Evolutionary conservation across 2,329 filamentous ascomycete species (phyloP), one percentile per base, ranked within the genome.

Genomic region (Lasiodiplodia sp.): DNA sequence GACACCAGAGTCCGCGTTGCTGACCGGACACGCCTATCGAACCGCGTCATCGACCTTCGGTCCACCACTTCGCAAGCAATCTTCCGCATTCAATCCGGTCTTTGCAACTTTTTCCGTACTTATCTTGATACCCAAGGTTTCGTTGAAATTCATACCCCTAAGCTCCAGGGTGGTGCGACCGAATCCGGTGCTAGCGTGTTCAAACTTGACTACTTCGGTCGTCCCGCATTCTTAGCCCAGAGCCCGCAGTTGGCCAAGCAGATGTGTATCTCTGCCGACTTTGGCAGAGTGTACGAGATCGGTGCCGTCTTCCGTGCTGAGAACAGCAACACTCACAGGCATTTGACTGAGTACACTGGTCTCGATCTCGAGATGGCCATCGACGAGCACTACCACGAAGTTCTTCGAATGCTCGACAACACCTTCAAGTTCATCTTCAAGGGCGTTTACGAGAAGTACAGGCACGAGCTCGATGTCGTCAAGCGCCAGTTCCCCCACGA

Each of bases 351-450:
- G 79, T 97, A 96, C 78, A 97, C 94, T 4, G 94, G 94, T 67
- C 85, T 97, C 37, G 94, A 97, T 85, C 80, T 97, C 21, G 94
- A 97, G 77, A 97, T 97, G 95, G 87, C 90, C 3, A 93, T 97
- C 71, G 91, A 94, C 62, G 89, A 92, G 73, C 91, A 96, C 79
- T 97, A 97, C 78, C 91, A 97, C 75, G 94, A 97, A 80, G 92
- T 94, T 63, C 87, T 97, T 38, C 85, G 89, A 47, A 85, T 92
- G 11, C 87, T 97, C 57, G 94, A 97, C 76, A 85, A 86, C 16
- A 90, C 92, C 70, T 89, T 97, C 78, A 97, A 97, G 83, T 84
- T 86, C 68, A 93, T 97, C 62, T 90, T 93, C 82, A 86, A 87
- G 70, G 90, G 88, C 21, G 83, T 95, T 64, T 93, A 94, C 77